Percentiles rank a stretch among this genome's conserved stretches.
phyloP scores from a whole-genome alignment of 768 basidiomycete species.

The Phallus indusiatus region DNA sequence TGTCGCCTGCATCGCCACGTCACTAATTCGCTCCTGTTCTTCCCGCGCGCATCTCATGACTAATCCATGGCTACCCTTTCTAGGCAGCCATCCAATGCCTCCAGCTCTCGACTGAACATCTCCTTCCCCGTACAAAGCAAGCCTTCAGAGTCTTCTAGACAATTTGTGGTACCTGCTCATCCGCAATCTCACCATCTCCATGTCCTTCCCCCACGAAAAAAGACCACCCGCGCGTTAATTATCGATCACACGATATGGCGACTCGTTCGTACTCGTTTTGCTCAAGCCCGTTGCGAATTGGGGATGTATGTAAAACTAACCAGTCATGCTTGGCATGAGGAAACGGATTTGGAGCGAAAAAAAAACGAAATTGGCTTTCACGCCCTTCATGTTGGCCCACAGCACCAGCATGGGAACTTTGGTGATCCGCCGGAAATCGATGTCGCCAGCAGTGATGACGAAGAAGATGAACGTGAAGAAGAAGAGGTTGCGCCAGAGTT shows the following conservation, averaged over 20 bases:
- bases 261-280: slow-evolving; percentile 70
- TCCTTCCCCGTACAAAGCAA: background rate
- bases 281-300: slow-evolving; percentile 76
- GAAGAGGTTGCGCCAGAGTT: slow-evolving; percentile 4
- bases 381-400: slow-evolving; percentile 15
- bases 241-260: slow-evolving; percentile 85
- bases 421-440: slow-evolving; percentile 9
- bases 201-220: slow-evolving; percentile 78
- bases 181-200: slow-evolving; percentile 85
- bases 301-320: slow-evolving; percentile 67
- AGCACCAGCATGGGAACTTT: background rate
- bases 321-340: slow-evolving; percentile 58
- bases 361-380: background rate
- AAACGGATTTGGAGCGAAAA: slow-evolving; percentile 1
- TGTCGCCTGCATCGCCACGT: background rate
- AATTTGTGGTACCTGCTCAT: slow-evolving; percentile 55
- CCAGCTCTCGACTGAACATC: background rate
- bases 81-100: background rate
- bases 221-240: slow-evolving; percentile 77
- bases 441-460: slow-evolving; percentile 6
- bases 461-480: slow-evolving; percentile 7
- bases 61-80: background rate
- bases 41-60: background rate
- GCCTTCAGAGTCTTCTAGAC: background rate
- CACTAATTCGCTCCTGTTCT: background rate